Evolutionary conservation across 805 yeast genomes (phyloP).

Genomic region (Metschnikowia koreensis): DNA sequence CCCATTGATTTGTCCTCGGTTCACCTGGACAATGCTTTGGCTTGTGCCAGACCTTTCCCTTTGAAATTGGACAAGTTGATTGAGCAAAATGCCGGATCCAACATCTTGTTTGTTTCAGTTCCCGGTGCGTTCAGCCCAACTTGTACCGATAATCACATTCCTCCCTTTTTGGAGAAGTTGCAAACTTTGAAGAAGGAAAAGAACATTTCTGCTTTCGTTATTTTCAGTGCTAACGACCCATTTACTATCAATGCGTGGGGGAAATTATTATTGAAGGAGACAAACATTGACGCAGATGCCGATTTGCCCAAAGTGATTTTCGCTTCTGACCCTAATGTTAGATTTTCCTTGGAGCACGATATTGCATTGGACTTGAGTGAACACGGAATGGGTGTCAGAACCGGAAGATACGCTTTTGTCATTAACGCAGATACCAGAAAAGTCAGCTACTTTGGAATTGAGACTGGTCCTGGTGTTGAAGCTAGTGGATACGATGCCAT

Average conservation of each 20-base stretch:
- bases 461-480: conserved; percentile 31
- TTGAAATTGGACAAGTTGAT: conserved; percentile 35
- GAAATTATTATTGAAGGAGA: conserved; percentile 34
- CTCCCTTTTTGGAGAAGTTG: conserved; percentile 35
- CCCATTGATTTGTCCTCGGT: neutral
- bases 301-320: conserved; percentile 30
- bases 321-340: conserved; percentile 41
- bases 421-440: conserved; percentile 42
- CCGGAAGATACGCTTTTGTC: conserved; percentile 41
- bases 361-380: conserved; percentile 36
- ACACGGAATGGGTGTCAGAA: conserved; percentile 38
- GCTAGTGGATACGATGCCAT: conserved; percentile 40
- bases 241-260: conserved; percentile 48
- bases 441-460: conserved; percentile 38
- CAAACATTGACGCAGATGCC: conserved; percentile 9
- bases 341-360: conserved; percentile 29
- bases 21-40: conserved; percentile 25
- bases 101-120: conserved; percentile 36
- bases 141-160: conserved; percentile 45
- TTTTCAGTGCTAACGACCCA: conserved; percentile 43
- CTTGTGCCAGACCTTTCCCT: conserved; percentile 35
- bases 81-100: conserved; percentile 23
- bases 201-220: conserved; percentile 31
- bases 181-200: conserved; percentile 28
- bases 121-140: conserved; percentile 48